A percentile compares a stretch with the other conserved stretches of the same genome.
phyloP scores from a whole-genome alignment of 2,329 filamentous ascomycete genomes.

The Curvularia sp. region DNA sequence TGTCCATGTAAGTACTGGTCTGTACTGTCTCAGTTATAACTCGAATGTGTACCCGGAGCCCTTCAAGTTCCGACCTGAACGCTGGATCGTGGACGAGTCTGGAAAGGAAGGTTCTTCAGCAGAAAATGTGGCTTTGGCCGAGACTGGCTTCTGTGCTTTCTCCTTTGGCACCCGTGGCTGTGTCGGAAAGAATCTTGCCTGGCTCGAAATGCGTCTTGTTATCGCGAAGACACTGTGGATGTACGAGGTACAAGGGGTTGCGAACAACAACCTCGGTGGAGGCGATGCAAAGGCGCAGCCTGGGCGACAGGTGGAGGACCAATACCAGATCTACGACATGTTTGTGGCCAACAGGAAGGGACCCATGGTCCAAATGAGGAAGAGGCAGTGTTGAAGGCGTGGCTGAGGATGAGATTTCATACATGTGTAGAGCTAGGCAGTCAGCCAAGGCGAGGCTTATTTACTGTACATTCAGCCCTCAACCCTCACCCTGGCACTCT shows the following conservation, averaged over 20 bases:
- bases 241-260: slow-evolving; percentile 33
- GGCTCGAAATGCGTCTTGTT: slow-evolving; percentile 37
- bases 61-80: slow-evolving; percentile 36
- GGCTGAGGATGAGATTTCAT: neutral
- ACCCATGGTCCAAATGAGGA: slow-evolving; percentile 39
- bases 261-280: slow-evolving; percentile 32
- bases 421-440: neutral
- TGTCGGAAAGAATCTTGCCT: slow-evolving; percentile 43
- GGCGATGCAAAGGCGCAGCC: slow-evolving; percentile 24
- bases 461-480: too few relatives aligned
- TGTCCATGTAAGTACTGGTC: slow-evolving; percentile 20
- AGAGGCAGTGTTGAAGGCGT: slow-evolving; percentile 7
- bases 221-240: slow-evolving; percentile 35
- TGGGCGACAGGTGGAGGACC: slow-evolving; percentile 28
- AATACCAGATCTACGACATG: slow-evolving; percentile 40
- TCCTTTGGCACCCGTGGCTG: slow-evolving; percentile 38
- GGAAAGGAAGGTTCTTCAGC: slow-evolving; percentile 18
- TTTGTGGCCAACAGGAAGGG: slow-evolving; percentile 45
- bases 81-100: slow-evolving; percentile 35
- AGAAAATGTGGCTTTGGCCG: slow-evolving; percentile 24
- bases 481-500: neutral
- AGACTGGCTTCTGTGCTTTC: slow-evolving; percentile 35
- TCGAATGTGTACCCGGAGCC: slow-evolving; percentile 27
- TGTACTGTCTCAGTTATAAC: slow-evolving; percentile 30
- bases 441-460: neutral